Percentiles rank a stretch among this genome's conserved stretches.
phyloP scores from a whole-genome alignment of 1,284 basidiomycete genomes.

The Caloboletus firmus region DNA sequence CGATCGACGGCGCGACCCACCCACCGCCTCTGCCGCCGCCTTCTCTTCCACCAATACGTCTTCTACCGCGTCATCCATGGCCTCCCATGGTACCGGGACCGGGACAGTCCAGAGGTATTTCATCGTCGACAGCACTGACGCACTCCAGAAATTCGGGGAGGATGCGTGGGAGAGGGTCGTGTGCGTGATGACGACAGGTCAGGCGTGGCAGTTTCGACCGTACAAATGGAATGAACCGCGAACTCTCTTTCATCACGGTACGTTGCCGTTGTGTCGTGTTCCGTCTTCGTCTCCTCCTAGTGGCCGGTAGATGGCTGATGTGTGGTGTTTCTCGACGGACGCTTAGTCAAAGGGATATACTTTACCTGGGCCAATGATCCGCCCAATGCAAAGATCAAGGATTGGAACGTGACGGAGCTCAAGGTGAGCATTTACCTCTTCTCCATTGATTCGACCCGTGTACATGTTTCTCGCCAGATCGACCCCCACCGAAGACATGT shows the following conservation, averaged over 20 bases:
- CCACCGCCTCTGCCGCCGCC: conserved; percentile 42
- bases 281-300: no score
- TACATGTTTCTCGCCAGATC: conserved; percentile 52
- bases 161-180: conserved; percentile 96
- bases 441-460: not conserved
- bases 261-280: not conserved
- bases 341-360: conserved; percentile 86
- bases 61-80: not conserved
- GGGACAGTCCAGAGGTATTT: conserved; percentile 56
- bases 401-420: conserved; percentile 96
- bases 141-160: conserved; percentile 85
- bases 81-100: conserved; percentile 12
- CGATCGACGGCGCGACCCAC: conserved; percentile 71
- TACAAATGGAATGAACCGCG: conserved; percentile 96
- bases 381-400: conserved; percentile 82
- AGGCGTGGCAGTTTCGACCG: conserved; percentile 95
- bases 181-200: conserved; percentile 94
- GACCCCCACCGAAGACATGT: conserved; percentile 88
- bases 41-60: conserved; percentile 5
- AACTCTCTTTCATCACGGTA: conserved; percentile 90
- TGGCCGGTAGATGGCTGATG: conserved; percentile 25
- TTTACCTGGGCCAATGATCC: conserved; percentile 92
- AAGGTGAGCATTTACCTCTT: conserved; percentile 51
- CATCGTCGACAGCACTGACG: conserved; percentile 91
- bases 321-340: not conserved